Evolutionary conservation across 768 basidiomycete species (phyloP), one percentile per base, ranked within the genome.

Genomic region (Lentinula edodes): DNA sequence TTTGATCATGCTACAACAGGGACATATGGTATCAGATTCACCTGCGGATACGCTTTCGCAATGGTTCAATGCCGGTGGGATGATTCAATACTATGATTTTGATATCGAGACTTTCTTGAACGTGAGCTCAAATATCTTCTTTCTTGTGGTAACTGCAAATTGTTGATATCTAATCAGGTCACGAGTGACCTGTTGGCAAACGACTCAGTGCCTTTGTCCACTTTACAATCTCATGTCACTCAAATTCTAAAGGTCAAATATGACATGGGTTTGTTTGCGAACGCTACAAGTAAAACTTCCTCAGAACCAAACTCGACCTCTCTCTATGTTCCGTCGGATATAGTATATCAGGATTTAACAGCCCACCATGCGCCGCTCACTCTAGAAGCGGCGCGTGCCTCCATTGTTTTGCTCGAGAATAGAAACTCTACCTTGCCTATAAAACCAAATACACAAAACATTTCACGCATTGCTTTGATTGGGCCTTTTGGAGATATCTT

Each of bases 21-120:
- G 53, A 1, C 69, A 70, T 56, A 55, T 43, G 39, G 69, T 70
- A 8, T 61, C 66, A 2, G 59, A 58, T 15, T 66, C 66, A 8
- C 63, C 66, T 13, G 69, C 67, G 18, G 69, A 70, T 58, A 63
- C 69, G 2, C 67, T 70, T 15, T 60, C 63, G 8, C 69, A 70
- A 51, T 70, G 69, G 69, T 68, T 65, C 36, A 70, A 70, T 51
- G 69, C 69, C 3, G 69, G 69, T 20, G 69, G 69, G 3, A 66
- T 66, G 64, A 51, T 70, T 23, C 62, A 70, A 23, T 70, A 62
- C 51, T 70, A 70, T 35, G 69, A 70, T 56, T 68, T 65, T 45
- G 58, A 56, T 34, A 58, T 67, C 15, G 66, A 63, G 28, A 48
- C 62, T 2, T 66, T 61, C 34, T 43, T 70, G 38, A 70, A 70